Evolutionary conservation across 257 asterid species (phyloP), one percentile per base, ranked within the genome.

Genomic region (Verbascum thapsus): DNA sequence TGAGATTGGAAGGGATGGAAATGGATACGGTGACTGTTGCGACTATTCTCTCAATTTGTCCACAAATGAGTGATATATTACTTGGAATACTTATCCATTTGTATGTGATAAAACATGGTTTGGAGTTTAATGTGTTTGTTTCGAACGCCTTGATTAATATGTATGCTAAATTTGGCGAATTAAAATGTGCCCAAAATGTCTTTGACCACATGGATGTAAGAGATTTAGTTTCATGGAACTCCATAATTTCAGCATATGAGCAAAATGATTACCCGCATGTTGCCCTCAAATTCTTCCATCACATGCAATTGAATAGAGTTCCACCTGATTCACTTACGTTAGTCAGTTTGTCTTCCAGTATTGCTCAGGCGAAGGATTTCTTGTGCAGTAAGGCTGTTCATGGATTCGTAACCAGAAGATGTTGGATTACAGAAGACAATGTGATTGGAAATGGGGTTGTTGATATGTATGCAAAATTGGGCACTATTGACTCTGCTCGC

Each of bases 391-490:
- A 74, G 80, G 78, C 88, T 34, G 62, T 83, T 44, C 97, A 90
- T 78, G 95, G 87, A 10, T 85, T 69, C 56, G 66, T 80, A 38
- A 44, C 62, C 10, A 80, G 95, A 70, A 85, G 87, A 68, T 74
- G 64, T 58, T 87, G 88, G 97, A 76, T 85, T 54, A 42, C 38
- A 10, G 72, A 76, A 50, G 79, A 79, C 60, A 58, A 64, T 32
- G 54, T 82, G 42, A 71, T 88, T 34, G 95, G 91, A 68, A 90
- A 90, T 80, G 82, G 85, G 32, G 74, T 90, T 39, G 82, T 85
- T 16, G 96, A 90, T 74, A 90, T 90, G 97, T 90, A 90, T 77
- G 88, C 88, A 39, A 90, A 90, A 72, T 63, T 83, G 74, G 96
- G 97, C 64, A 26, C 78, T 41, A 58, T 75, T 17, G 88, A 78